Base-by-base conservation (phyloP, 164 flowering plant species). In the Vitis rupestris region DNA sequence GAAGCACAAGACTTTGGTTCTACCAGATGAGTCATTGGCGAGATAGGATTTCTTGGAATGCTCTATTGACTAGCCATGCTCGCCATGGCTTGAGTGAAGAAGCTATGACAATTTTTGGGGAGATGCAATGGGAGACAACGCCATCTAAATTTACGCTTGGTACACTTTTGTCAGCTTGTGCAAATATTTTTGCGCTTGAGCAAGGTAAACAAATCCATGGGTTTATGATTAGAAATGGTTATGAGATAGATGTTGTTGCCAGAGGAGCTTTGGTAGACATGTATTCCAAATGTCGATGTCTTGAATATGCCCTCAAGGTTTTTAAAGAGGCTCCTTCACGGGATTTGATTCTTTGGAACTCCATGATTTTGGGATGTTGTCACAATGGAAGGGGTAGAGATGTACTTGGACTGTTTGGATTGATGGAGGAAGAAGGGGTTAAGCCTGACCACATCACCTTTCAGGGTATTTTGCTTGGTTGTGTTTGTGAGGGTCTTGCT, bases 131-230 rank as follows among this genome's bases (percentile, higher is more conserved):
- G 75, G 90, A 83, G 83, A 69, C 81, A 17, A 73, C 44, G 19
- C 87, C 87, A 17, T 77, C 73, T 55, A 77, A 82, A 50, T 79
- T 69, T 74, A 86, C 88, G 14, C 85, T 87, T 53, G 84, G 81
- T 64, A 81, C 83, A 17, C 70, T 86, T 19, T 72, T 86, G 60
- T 83, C 87, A 56, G 85, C 84, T 64, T 90, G 92, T 78, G 85
- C 90, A 59, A 87, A 87, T 67, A 83, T 79, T 55, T 80, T 70
- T 57, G 76, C 88, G 7, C 84, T 83, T 53, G 69, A 75, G 15
- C 76, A 72, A 49, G 92, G 92, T 8, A 90, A 79, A 74, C 85
- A 88, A 74, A 81, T 86, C 17, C 90, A 89, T 78, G 82, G 80
- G 10, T 85, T 82, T 71, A 82, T 85, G 84, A 76, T 87, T 10